These are phyloP conservation scores for Ceratobasidium sp. DNA, from an alignment of 1,284 basidiomycete genomes.

Conservation along the genomic window DNA sequence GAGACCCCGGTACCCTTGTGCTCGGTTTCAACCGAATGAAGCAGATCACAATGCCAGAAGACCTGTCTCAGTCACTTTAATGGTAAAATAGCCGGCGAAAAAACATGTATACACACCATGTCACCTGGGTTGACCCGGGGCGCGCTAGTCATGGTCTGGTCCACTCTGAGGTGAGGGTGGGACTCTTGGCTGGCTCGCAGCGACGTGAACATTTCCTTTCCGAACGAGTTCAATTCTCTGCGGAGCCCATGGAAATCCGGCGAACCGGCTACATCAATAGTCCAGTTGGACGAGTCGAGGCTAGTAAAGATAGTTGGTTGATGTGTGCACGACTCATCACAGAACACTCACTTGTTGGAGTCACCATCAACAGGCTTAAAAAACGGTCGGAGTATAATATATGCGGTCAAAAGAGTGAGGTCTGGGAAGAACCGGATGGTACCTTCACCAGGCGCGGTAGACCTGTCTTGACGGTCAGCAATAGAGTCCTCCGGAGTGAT, in stretches of 20 bases:
- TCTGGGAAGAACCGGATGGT: slow-evolving; percentile 81
- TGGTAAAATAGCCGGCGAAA: not conserved
- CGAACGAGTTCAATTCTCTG: slow-evolving; percentile 15
- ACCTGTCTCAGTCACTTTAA: slow-evolving; percentile 56
- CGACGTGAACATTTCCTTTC: slow-evolving; percentile 20
- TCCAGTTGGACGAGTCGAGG: slow-evolving; percentile 71
- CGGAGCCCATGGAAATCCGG: slow-evolving; percentile 38
- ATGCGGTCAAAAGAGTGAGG: slow-evolving; percentile 75
- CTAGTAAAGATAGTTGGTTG: not conserved
- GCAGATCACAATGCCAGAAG: slow-evolving; percentile 84
- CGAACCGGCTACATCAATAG: slow-evolving; percentile 58
- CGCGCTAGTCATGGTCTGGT: slow-evolving; percentile 71
- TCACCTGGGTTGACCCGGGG: slow-evolving; percentile 81
- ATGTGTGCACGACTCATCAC: not conserved
- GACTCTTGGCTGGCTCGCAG: slow-evolving; percentile 55
- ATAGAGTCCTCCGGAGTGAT: slow-evolving; percentile 36
- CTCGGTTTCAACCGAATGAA: slow-evolving; percentile 79
- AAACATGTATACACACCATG: slow-evolving; percentile 38
- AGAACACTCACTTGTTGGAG: slow-evolving; percentile 41
- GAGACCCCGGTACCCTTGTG: slow-evolving; percentile 76
- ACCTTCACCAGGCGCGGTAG: slow-evolving; percentile 58
- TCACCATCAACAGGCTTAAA: slow-evolving; percentile 62
- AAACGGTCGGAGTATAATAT: slow-evolving; percentile 84
- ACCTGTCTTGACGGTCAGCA: slow-evolving; percentile 52
- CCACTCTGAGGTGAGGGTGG: slow-evolving; percentile 74